Base-by-base conservation (phyloP, 2,329 filamentous ascomycete species). In the Juglanconis sp. region DNA sequence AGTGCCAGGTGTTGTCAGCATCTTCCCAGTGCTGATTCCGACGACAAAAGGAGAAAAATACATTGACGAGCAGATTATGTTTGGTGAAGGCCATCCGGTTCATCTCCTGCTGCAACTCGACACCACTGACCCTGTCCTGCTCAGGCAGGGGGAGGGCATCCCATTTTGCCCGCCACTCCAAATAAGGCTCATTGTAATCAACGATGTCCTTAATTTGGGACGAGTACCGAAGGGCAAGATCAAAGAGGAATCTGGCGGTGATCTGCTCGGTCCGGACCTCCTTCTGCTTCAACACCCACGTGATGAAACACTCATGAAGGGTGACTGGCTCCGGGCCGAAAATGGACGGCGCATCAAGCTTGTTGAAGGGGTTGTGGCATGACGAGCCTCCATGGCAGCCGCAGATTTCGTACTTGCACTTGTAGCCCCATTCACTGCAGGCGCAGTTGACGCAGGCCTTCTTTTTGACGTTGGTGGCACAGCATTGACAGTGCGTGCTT, bases 301-400 rank as follows among this genome's bases (percentile, higher is more conserved):
- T 15, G 36, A 52, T 44, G 57, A 63, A 63, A 46, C 61, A 63
- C 2, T 51, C 49, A 32, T 63, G 61, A n/a, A 57, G 38, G 24
- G 17, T 7, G 15, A 50, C 36, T 1, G 36, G 49, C 6, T 46
- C 50, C 50, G 54, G 35, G 32, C 61, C 57, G 17, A 63, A 63
- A 17, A 63, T 30, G 17, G 61, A 36, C 11, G 8, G 30, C 36
- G 50, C 31, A 30, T 63, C 49, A 5, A 63, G 50, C 3, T 36
- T 51, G 13, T 48, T 52, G 38, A 60, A 53, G 13, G 53, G 61
- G 32, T 60, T 60, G 5, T 36, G 24, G 42, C 61, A 63, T 5
- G 36, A 1, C 2, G 32, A 2, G n/a, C 46, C 46, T 7, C 50
- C 61, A 17, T 54, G 32, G 30, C 61, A 60, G 36, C 50, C 31